Base-by-base conservation (phyloP, 2,329 filamentous ascomycete species). In the Mariannaea elegans region DNA sequence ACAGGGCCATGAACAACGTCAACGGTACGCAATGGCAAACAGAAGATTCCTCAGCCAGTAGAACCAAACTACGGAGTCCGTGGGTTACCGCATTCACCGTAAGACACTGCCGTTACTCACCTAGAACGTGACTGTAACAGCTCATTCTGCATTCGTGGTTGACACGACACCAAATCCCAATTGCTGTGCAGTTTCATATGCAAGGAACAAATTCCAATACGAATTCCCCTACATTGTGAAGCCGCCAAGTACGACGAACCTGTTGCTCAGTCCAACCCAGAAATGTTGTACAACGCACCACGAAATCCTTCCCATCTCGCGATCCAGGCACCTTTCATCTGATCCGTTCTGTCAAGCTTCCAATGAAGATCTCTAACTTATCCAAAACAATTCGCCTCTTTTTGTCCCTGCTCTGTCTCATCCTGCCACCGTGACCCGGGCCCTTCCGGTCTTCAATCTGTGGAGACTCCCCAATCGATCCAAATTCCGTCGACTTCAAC, bases 371-470 rank as follows among this genome's bases (percentile, higher is more conserved):
- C 50, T 59, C 56, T 55, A 34, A 59, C 54, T 27, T 16, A 41
- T 27, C 49, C 39, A 44, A 49, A 50, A 56, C 59, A 19, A 39
- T 24, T 45, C 5, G 5, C 32, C 6, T 36, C 32, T 36, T n/a
- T 36, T 36, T 8, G 13, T 23, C 56, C 46, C 54, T 63, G 48
- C 54, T 45, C 56, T 27, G 64, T 68, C 67, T 70, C 65, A 67
- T 57, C 44, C 59, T 59, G 59, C 29, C 53, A 62, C 54, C 12
- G 32, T n/a, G 47, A 44, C 47, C 52, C 55, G 48, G 48, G 55
- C 53, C 32, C 23, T 59, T 59, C 53, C 44, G 63, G 59, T 41
- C 59, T 59, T 34, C 55, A 59, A 50, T 51, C 45, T 23, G 63
- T 59, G 57, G 57, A 45, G 50, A 38, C 31, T 31, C 34, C 45